Evolutionary conservation across 768 basidiomycete species (phyloP).

Genomic region (Lentinula edodes): DNA sequence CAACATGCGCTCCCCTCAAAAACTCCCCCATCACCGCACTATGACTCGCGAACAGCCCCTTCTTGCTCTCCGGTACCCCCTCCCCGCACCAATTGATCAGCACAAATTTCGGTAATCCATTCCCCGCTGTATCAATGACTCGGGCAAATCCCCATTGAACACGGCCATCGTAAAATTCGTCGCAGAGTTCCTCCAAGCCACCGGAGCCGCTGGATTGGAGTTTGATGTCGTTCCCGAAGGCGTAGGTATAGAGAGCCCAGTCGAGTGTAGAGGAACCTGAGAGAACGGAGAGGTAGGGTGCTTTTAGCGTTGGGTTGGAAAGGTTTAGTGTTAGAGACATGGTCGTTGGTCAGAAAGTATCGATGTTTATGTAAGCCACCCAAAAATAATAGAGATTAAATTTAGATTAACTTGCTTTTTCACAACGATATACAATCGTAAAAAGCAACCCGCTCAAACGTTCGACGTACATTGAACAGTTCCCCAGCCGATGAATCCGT

Average conservation of each 20-base stretch:
- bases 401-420: no score
- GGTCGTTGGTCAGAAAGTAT: no score
- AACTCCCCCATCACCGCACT: conserved; percentile 74
- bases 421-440: no score
- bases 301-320: no score
- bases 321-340: no score
- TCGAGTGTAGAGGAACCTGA: not conserved
- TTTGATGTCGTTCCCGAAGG: conserved; percentile 60
- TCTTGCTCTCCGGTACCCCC: conserved; percentile 88
- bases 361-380: no score
- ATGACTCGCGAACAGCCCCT: conserved; percentile 90
- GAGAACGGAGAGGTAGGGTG: not conserved
- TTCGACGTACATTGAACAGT: no score
- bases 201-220: conserved; percentile 81
- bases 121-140: conserved; percentile 17
- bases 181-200: conserved; percentile 87
- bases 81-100: conserved; percentile 98
- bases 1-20: conserved; percentile 80
- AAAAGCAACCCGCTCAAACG: no score
- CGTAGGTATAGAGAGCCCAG: conserved; percentile 75
- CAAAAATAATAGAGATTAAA: no score
- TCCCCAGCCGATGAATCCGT: no score
- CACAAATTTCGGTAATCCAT: conserved; percentile 82
- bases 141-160: no score
- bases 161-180: conserved; percentile 87